Evolutionary conservation across 768 basidiomycete genomes (phyloP).

Genomic region (Amanita rimosa): DNA sequence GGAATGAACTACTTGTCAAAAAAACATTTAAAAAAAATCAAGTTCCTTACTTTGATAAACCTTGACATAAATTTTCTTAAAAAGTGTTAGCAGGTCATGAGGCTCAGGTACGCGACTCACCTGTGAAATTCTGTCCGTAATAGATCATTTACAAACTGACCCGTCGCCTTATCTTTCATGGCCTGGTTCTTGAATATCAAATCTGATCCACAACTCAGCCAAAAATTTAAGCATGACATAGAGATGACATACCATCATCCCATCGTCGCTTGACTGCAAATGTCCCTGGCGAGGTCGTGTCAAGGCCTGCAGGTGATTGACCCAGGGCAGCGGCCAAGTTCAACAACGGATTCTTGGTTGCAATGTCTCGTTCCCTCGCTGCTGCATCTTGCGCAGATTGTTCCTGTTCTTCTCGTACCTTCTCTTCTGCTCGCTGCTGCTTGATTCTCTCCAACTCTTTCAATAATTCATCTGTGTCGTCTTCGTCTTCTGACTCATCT

Average conservation of each 20-base stretch:
- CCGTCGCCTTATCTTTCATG: conserved; percentile 44
- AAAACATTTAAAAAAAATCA: neutral
- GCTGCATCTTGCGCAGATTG: conserved; percentile 49
- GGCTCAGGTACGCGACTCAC: conserved; percentile 21
- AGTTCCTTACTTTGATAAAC: conserved; percentile 62
- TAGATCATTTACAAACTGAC: conserved; percentile 92
- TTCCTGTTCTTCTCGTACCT: conserved; percentile 70
- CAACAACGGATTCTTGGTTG: conserved; percentile 77
- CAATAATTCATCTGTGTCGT: conserved; percentile 87
- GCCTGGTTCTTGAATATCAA: conserved; percentile 99
- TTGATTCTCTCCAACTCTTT: conserved; percentile 99
- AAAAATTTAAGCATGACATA: conserved; percentile 4
- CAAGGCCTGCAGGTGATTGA: conserved; percentile 54
- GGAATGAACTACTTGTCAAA: conserved; percentile 2
- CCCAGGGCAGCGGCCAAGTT: conserved; percentile 89
- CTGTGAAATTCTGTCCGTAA: conserved; percentile 90
- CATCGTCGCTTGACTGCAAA: conserved; percentile 90
- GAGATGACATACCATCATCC: conserved; percentile 69
- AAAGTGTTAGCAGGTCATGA: neutral
- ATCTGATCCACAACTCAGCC: conserved; percentile 33
- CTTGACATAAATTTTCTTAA: conserved; percentile 85
- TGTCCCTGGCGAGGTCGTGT: conserved; percentile 66
- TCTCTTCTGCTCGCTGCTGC: conserved; percentile 90
- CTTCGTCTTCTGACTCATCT: conserved; percentile 66
- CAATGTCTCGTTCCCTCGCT: conserved; percentile 71